These are phyloP conservation scores for Hericium coralloides DNA, from an alignment of 768 basidiomycete species.

Conservation along the genomic window DNA sequence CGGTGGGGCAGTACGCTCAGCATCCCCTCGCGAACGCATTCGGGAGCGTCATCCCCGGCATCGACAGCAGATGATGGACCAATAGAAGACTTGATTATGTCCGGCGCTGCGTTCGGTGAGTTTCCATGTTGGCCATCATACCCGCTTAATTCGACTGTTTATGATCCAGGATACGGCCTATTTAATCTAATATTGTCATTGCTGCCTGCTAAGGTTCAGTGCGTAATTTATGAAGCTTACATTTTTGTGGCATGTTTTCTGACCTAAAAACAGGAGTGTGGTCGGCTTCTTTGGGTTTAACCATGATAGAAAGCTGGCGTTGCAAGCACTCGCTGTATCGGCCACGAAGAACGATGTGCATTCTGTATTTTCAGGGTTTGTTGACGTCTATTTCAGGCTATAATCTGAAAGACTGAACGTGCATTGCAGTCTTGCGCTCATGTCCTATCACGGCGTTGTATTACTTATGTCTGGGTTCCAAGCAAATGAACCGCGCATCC, in stretches of 20 bases:
- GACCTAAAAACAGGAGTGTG: constrained; percentile 38
- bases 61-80: constrained; percentile 33
- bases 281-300: constrained; percentile 75
- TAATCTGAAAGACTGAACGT: not conserved
- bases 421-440: constrained; percentile 50
- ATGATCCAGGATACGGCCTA: constrained; percentile 27
- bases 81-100: constrained; percentile 63
- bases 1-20: constrained; percentile 18
- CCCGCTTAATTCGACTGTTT: too few relatives aligned
- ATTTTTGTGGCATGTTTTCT: not conserved
- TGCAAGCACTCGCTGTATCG: constrained; percentile 60
- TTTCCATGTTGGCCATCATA: not conserved
- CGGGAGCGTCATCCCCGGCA: constrained; percentile 6
- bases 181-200: constrained; percentile 79
- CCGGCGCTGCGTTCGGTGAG: constrained; percentile 71
- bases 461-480: constrained; percentile 67
- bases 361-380: constrained; percentile 67
- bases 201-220: constrained; percentile 65
- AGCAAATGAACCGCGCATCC: constrained; percentile 57
- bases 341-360: constrained; percentile 64
- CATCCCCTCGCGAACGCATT: constrained; percentile 12
- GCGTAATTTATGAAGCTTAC: constrained; percentile 13
- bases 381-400: not conserved
- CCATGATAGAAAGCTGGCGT: constrained; percentile 57
- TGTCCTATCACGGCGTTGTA: constrained; percentile 73